Evolutionary conservation across 495 filamentous ascomycete species (phyloP).

Genomic region (Neurospora sp.): DNA sequence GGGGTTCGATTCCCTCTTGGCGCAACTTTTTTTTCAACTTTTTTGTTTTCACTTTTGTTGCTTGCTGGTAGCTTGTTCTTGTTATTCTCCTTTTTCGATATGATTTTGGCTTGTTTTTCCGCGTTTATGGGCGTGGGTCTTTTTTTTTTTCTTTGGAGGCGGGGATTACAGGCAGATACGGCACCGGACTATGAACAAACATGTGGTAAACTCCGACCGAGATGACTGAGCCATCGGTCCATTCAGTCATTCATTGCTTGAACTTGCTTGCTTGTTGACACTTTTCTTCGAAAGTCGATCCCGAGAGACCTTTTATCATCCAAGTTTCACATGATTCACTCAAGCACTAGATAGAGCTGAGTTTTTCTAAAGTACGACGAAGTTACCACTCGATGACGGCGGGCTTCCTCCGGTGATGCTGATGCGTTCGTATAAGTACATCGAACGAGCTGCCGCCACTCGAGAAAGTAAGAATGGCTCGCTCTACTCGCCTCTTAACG

Average conservation of each 20-base stretch:
- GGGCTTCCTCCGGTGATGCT: too few species aligned
- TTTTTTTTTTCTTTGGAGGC: too few species aligned
- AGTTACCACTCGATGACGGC: not conserved
- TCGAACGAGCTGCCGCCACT: too few species aligned
- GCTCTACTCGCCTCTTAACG: not conserved
- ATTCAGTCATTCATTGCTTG: not conserved
- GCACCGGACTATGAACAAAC: too few species aligned
- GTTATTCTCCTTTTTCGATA: not conserved
- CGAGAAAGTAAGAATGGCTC: too few species aligned
- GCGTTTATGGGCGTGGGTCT: too few species aligned
- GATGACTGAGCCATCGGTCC: not conserved
- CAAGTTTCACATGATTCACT: not conserved
- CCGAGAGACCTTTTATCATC: not conserved
- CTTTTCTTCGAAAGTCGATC: too few species aligned
- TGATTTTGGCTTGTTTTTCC: too few species aligned
- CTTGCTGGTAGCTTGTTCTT: not conserved
- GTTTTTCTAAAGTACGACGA: not conserved
- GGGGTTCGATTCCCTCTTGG: slow-evolving; percentile 1
- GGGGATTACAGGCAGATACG: too few species aligned
- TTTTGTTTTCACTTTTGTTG: not conserved
- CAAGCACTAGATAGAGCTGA: not conserved
- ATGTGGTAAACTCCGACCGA: too few species aligned
- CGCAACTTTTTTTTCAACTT: not conserved
- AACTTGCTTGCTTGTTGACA: too few species aligned
- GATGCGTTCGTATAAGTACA: too few species aligned